phyloP scores from a whole-genome alignment of 257 asterid species.

The Solanum chiquidenum region DNA sequence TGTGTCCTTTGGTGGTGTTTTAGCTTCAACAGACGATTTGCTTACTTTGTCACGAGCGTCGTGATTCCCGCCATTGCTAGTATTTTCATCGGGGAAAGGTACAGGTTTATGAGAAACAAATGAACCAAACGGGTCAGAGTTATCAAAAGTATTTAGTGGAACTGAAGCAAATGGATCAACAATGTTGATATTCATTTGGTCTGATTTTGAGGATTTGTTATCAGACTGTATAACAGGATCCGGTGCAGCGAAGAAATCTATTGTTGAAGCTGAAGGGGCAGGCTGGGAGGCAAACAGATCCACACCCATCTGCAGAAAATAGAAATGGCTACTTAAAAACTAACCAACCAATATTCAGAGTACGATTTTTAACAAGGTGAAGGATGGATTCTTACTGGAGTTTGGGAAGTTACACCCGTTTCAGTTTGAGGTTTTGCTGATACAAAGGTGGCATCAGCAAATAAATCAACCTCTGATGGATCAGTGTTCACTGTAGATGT shows the following conservation, averaged over 20 bases:
- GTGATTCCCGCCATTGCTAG: conserved; percentile 16
- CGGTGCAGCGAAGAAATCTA: conserved; percentile 63
- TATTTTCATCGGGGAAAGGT: conserved; percentile 22
- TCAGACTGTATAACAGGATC: conserved; percentile 39
- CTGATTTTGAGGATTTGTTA: conserved; percentile 24
- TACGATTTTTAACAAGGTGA: conserved; percentile 4
- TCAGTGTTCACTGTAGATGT: conserved; percentile 27
- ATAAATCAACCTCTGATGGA: conserved; percentile 62
- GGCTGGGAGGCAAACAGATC: conserved; percentile 72
- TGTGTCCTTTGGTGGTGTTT: conserved; percentile 25
- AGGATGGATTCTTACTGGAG: conserved; percentile 34
- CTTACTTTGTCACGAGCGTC: conserved; percentile 21
- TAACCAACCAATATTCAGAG: background rate
- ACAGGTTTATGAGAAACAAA: conserved; percentile 40
- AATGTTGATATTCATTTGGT: conserved; percentile 17
- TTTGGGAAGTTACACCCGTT: conserved; percentile 23
- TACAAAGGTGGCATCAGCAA: conserved; percentile 80
- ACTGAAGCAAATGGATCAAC: conserved; percentile 78
- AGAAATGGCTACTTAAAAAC: conserved; percentile 3
- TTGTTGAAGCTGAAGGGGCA: conserved; percentile 39
- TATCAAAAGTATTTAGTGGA: conserved; percentile 60
- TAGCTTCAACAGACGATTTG: conserved; percentile 3
- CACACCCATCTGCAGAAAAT: conserved; percentile 35
- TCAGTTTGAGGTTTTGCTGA: conserved; percentile 51
- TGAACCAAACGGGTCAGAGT: conserved; percentile 62